A percentile compares a stretch with the other conserved stretches of the same genome.
These are phyloP conservation scores for Colletotrichum truncatum DNA, from an alignment of 2,329 filamentous ascomycete species.

Conservation along the genomic window DNA sequence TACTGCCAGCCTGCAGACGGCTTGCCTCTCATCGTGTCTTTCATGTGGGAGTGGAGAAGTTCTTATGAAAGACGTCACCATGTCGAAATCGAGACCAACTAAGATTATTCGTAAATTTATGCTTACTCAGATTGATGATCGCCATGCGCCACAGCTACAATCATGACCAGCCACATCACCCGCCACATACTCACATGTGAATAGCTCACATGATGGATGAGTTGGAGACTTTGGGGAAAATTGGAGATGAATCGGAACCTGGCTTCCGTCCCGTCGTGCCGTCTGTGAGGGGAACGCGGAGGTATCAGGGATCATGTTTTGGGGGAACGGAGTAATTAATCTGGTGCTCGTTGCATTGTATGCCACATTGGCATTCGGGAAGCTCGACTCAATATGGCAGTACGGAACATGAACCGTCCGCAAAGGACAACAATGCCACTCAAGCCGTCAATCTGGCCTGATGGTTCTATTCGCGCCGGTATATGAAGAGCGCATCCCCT, in stretches of 20 bases:
- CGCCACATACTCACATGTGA: too few species aligned
- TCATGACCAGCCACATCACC: too few species aligned
- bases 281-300: constrained; percentile 13
- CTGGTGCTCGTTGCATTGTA: neutral
- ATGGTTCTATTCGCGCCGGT: constrained; percentile 1
- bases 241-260: neutral
- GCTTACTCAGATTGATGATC: too few species aligned
- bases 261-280: constrained; percentile 13
- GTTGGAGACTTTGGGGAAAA: neutral
- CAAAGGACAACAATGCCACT: constrained; percentile 42
- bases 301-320: neutral
- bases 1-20: neutral
- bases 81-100: neutral
- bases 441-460: constrained; percentile 2
- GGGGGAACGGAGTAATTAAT: constrained; percentile 2
- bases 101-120: too few species aligned
- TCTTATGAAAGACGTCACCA: neutral
- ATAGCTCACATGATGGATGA: too few species aligned
- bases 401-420: constrained; percentile 39
- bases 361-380: neutral
- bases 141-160: too few species aligned
- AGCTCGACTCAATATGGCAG: constrained; percentile 35
- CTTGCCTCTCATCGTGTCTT: too few species aligned
- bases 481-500: neutral
- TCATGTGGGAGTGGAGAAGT: too few species aligned